Conservation (phyloP, 148 eudicot genomes). For the Linanthus parryae region DNA sequence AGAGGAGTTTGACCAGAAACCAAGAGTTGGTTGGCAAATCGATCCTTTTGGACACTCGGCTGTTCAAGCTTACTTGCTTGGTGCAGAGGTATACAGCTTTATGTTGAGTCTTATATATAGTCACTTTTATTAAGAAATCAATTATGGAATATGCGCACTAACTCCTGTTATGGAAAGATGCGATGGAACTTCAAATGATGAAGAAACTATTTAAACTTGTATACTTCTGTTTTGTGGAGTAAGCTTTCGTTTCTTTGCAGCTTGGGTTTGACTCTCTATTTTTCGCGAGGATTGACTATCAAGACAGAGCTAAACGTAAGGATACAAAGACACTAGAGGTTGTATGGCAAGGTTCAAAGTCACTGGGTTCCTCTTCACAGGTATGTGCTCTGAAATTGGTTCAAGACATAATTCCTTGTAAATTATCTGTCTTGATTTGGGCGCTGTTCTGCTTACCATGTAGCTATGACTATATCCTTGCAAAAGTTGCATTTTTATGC, state of each 20-base stretch:
- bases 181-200: neutral
- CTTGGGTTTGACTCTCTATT: slow-evolving; percentile 70
- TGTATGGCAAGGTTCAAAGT: slow-evolving; percentile 67
- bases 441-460: slow-evolving; percentile 1
- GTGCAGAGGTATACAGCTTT: slow-evolving; percentile 57
- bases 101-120: no score
- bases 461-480: neutral
- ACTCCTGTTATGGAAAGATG: neutral
- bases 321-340: slow-evolving; percentile 62
- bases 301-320: slow-evolving; percentile 71
- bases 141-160: neutral
- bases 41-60: slow-evolving; percentile 91
- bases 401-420: neutral
- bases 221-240: no score
- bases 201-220: no score
- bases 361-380: slow-evolving; percentile 75
- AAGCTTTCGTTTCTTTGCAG: slow-evolving; percentile 25
- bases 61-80: slow-evolving; percentile 79
- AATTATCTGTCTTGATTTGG: neutral
- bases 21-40: slow-evolving; percentile 86
- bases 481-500: neutral
- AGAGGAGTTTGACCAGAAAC: slow-evolving; percentile 50
- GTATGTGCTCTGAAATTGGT: slow-evolving; percentile 13
- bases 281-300: slow-evolving; percentile 79
- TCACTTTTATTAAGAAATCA: no score